Evolutionary conservation across 257 asterid genomes (phyloP), one percentile per base, ranked within the genome.

Genomic region (Solanum paucissectum): DNA sequence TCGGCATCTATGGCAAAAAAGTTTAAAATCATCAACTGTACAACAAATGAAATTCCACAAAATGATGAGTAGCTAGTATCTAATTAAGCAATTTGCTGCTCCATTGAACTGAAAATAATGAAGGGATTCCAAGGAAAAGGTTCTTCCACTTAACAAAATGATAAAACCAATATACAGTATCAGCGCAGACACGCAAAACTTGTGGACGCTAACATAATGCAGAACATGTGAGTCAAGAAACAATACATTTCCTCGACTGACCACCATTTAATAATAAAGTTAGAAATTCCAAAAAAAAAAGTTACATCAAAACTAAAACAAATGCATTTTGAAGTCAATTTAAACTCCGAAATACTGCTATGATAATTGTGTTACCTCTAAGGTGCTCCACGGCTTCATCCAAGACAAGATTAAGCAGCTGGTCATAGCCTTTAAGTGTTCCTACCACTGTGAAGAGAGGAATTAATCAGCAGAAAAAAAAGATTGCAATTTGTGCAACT

Each of bases 341-440:
- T 2, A 29, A 81, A 81, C 68, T 29, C 29, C 1, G 7, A 46
- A 81, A 81, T 37, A 46, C 10, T 27, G 42, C 85, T 81, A 46
- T 29, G n/a, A 46, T 81, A 84, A 85, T 27, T 16, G 9, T 18
- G 60, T 76, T 89, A 95, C 99, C 99, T 94, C 99, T 92, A 81
- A 97, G 95, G 90, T 90, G 96, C 90, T 97, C 99, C 9, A 92
- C 74, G 1, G 99, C 99, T 92, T 95, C 99, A 90, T 97, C 99
- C 96, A 97, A 86, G 88, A 97, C 99, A 90, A 97, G 99, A 90
- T 97, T 97, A 89, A 97, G 93, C 94, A 97, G 88, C 83, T 97
- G 99, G 89, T 97, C 99, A 89, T 97, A 97, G 44, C 99, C 99
- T 92, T 97, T 97, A 33, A 97, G 92, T 3, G 99, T 97, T 87